A percentile compares a stretch with the other conserved stretches of the same genome.
Conservation (phyloP, 768 basidiomycete genomes). For the Asterophora parasitica region DNA sequence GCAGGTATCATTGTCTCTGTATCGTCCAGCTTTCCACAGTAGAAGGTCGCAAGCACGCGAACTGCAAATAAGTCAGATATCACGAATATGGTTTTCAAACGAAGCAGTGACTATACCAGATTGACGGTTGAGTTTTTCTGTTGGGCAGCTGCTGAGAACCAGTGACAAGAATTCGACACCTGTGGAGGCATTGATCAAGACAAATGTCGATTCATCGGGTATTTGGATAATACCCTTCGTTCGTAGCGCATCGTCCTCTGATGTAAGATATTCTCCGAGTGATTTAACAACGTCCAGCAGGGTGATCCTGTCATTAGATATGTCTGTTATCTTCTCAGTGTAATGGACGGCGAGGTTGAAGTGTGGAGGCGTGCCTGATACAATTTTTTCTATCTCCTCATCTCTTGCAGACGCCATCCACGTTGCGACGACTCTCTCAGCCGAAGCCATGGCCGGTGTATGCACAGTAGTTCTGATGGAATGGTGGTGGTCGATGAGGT, state of each 20-base stretch:
- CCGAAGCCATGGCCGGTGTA: conserved; percentile 28
- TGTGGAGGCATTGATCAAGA: conserved; percentile 26
- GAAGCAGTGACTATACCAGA: conserved; percentile 52
- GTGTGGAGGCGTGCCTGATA: conserved; percentile 45
- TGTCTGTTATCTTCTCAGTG: conserved; percentile 26
- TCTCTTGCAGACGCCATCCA: conserved; percentile 68
- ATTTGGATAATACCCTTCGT: conserved; percentile 59
- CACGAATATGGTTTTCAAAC: not conserved
- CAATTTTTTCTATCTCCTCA: conserved; percentile 52
- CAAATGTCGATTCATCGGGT: not conserved
- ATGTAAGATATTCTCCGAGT: conserved; percentile 82
- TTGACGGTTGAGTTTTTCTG: conserved; percentile 68
- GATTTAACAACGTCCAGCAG: conserved; percentile 80
- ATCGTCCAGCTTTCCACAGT: conserved; percentile 82
- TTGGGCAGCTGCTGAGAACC: conserved; percentile 58
- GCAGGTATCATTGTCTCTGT: conserved; percentile 80
- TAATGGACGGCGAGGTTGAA: not conserved
- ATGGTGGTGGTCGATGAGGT: not conserved
- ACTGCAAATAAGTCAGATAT: conserved; percentile 40
- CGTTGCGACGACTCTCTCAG: conserved; percentile 53
- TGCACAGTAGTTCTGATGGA: not conserved
- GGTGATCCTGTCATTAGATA: conserved; percentile 49
- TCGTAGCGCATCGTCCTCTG: conserved; percentile 74
- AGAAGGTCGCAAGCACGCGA: conserved; percentile 79
- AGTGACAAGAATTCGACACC: conserved; percentile 82